Evolutionary conservation across 2,329 filamentous ascomycete species (phyloP), one percentile per base, ranked within the genome.

Genomic region (Elsinoe australis): DNA sequence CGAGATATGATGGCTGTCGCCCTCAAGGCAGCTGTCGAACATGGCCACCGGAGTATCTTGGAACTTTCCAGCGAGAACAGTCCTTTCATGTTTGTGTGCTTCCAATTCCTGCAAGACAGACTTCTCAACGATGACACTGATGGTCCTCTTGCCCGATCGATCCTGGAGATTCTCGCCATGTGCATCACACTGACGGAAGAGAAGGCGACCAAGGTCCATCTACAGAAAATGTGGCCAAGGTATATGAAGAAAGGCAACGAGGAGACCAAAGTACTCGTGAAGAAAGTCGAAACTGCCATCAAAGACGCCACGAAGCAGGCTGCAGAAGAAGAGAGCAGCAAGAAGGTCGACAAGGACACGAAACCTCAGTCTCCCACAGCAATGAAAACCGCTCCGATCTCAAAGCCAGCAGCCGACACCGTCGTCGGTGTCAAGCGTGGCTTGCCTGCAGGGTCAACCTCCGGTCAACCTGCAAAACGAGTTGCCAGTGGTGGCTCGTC

Each of bases 211-310:
- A 80, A 76, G 52, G 75, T 79, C 32, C 84, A 84, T 58, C 76
- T 87, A 49, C 74, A 78, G 50, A 79, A 76, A 48, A 75, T 85
- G 12, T 72, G 80, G 32, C 78, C 78, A 52, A 73, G 77, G 6
- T 78, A 83, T 58, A 73, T 72, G 51, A 81, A 78, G 58, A 80
- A 79, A 57, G 82, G 79, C 19, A 80, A 85, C 57, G 72, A 75
- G 0, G 76, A 82, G 46, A 76, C 79, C 39, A 82, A 82, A 56
- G 72, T 72, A 3, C 67, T 82, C 38, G 76, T 83, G 3, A 71
- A 74, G 28, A 72, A 74, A 51, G 80, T 83, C 38, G 55, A 57
- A 15, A 48, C 52, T 14, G 55, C 56, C 9, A 52, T 52, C 14
- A 73, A 71, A 49, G 65, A 71, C 1, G 67, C 72, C 28, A 62